Base-by-base conservation (phyloP, 345 rosid genomes). In the Eucalyptus erythrocorys region DNA sequence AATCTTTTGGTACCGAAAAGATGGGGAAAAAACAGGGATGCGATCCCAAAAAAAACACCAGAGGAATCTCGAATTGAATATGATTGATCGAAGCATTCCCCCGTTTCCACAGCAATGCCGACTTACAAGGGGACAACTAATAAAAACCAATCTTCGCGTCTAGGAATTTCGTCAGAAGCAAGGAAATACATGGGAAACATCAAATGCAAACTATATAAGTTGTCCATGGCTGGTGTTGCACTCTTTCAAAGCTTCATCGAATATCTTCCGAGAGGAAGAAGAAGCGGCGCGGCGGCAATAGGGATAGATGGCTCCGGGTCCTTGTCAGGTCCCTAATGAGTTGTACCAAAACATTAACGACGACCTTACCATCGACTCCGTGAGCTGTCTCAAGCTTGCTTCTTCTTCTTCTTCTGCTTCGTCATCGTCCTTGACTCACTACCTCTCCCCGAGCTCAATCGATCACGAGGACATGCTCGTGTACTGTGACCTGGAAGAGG, bases 171-270 rank as follows among this genome's bases (percentile, higher is more conserved):
- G 42, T 4, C 37, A 14, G 26, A 5, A 85, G 9, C 59, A 5
- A 85, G 37, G 37, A 85, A 49, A 6, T 21, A 1, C 84, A 22
- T 76, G 47, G 84, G 26, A 0, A 24, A 76, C 24, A 2, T 76
- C 30, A 0, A 5, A 40, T 21, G 27, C 21, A 16, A n/a, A 17
- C 86, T 89, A 85, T 90, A 88, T 76, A 91, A 80, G 37, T 50
- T 45, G 66, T 19, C 85, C 45, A 45, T 15, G 79, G 40, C 85
- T 37, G 89, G 88, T 48, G 43, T 40, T 82, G 90, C 90, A 89
- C n/a, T 91, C 91, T 92, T 92, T 90, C 94, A 93, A 89, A 57
- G 92, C 92, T 24, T 88, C 34, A 84, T 91, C 24, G 84, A 40
- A 76, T 76, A 40, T 76, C 15, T 76, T 76, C 84, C 43, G 1